Base-by-base conservation (phyloP, 768 basidiomycete species). In the Suillus discolor region DNA sequence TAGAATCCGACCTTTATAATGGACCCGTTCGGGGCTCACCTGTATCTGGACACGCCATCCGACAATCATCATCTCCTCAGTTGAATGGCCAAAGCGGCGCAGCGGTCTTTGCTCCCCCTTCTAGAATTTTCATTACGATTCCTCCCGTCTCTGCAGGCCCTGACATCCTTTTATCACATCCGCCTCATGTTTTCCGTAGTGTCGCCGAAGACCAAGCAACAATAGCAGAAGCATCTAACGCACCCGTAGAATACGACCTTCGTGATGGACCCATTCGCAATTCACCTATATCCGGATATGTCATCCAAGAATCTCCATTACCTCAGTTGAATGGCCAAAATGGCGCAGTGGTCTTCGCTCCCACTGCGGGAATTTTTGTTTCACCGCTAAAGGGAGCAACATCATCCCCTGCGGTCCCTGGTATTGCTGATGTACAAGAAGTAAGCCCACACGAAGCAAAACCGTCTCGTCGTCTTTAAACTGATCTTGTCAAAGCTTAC, bases 381-480 rank as follows among this genome's bases (percentile, higher is more conserved):
- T 80, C 77, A 57, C 79, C 77, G 54, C 71, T 76, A 34, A 70
- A 66, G 36, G 65, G 68, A 62, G 44, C 28, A 42, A 12, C 59
- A 42, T 16, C 59, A 20, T 31, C 41, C 28, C 28, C 28, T 28
- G 41, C 20, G 12, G 28, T 42, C 28, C 25, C 39, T 42, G 28
- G 16, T 0, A 42, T 60, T 28, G 41, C 25, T 6, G 41, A 60
- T 42, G 25, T 20, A 31, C 16, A 60, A 18, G 25, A 20, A 13
- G 25, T 62, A 62, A 62, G 42, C 8, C 25, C 42, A 18, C 38
- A 39, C 31, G 39, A 41, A 28, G 41, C 16, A 60, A 61, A 63
- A 6, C 4, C 15, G 3, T 61, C 38, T n/a, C n/a, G 28, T 15
- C 4, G 18, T 61, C 18, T 34, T 11, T 13, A 12, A 63, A 61